A percentile compares a stretch with the other conserved stretches of the same genome.
Conservation (phyloP, 108 stramenopile species). For the Mediolabrus comicus region DNA sequence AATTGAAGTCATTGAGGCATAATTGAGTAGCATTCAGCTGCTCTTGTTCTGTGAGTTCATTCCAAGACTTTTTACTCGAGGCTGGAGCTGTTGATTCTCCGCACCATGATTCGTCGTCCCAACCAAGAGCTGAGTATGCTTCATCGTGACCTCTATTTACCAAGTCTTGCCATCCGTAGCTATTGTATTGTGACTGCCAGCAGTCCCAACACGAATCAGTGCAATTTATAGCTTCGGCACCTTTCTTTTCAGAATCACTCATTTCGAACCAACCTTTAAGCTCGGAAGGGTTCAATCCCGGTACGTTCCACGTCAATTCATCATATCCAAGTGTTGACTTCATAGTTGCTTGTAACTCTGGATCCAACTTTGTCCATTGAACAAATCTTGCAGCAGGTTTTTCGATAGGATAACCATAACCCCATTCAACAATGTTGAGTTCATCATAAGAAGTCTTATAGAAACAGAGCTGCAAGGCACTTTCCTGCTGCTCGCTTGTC, state of each 20-base stretch:
- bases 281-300: conserved; percentile 20
- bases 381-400: conserved; percentile 29
- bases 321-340: conserved; percentile 16
- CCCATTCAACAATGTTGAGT: conserved; percentile 7
- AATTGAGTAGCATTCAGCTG: conserved; percentile 6
- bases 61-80: conserved; percentile 2
- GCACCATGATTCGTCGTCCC: not conserved
- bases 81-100: not conserved
- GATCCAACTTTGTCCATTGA: conserved; percentile 22
- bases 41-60: conserved; percentile 1
- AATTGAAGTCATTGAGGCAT: conserved; percentile 16
- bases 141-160: conserved; percentile 9
- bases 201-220: conserved; percentile 44
- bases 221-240: conserved; percentile 21
- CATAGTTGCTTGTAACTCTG: not conserved
- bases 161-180: not conserved
- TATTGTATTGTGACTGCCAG: conserved; percentile 12
- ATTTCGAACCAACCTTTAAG: conserved; percentile 14
- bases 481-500: not conserved
- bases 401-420: conserved; percentile 10
- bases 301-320: conserved; percentile 37
- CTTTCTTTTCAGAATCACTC: conserved; percentile 4
- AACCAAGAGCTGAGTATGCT: not conserved
- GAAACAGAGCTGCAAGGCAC: conserved; percentile 10
- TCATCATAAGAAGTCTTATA: conserved; percentile 22